These are phyloP conservation scores for Alternaria atra DNA, from an alignment of 2,329 filamentous ascomycete genomes.

Conservation along the genomic window DNA sequence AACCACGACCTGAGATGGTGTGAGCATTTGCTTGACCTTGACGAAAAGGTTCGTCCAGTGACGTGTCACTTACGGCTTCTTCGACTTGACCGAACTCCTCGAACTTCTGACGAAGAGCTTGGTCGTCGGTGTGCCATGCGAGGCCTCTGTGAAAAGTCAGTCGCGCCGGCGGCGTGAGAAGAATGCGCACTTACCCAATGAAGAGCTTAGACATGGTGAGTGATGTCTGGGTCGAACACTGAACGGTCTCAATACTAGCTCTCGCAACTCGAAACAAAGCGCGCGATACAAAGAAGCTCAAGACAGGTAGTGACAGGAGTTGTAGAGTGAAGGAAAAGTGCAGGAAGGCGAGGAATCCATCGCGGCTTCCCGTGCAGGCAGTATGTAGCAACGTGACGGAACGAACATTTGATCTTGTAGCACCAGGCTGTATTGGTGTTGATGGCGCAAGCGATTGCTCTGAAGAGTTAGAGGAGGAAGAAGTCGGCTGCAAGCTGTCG, in stretches of 20 bases:
- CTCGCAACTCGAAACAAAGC: conserved; percentile 37
- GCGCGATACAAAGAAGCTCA: conserved; percentile 42
- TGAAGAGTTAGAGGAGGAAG: conserved; percentile 22
- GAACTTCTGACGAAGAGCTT: conserved; percentile 87
- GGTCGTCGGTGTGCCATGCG: conserved; percentile 96
- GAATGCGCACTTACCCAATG: conserved; percentile 74
- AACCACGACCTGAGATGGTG: conserved; percentile 78
- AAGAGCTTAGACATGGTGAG: conserved; percentile 88
- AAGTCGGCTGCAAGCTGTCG: conserved; percentile 25
- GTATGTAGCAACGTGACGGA: conserved; percentile 48
- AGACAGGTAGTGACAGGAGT: conserved; percentile 31
- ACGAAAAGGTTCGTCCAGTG: conserved; percentile 1
- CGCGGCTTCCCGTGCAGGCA: conserved; percentile 40
- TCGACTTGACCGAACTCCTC: conserved; percentile 90
- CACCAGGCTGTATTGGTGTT: conserved; percentile 36
- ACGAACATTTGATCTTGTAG: conserved; percentile 52
- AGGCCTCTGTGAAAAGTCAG: conserved; percentile 74
- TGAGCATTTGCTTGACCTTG: conserved; percentile 25
- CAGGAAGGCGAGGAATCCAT: conserved; percentile 39
- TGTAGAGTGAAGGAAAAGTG: conserved; percentile 27
- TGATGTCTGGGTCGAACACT: conserved; percentile 44
- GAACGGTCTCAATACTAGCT: conserved; percentile 52
- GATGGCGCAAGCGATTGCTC: conserved; percentile 37
- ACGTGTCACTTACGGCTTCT: conserved; percentile 81
- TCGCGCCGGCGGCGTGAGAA: neutral